Evolutionary conservation across 208 protist species (phyloP), one percentile per base, ranked within the genome.

Genomic region (Crithidia mellificae): DNA sequence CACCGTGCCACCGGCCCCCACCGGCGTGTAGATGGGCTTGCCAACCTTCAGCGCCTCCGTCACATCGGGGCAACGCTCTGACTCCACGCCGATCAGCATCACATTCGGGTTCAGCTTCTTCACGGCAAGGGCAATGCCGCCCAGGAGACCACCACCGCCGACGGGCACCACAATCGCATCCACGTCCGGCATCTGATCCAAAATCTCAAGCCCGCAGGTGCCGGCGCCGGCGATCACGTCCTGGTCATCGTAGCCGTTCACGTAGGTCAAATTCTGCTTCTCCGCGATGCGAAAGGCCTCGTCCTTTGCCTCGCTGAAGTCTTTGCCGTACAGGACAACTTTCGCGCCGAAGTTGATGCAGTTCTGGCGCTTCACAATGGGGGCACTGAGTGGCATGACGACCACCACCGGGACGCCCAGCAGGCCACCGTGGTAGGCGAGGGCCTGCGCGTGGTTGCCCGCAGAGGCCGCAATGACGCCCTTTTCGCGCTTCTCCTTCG

Each of bases 221-320:
- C 93, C 95, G 27, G 84, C 81, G 17, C 93, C 95, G 34, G 84
- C 84, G 63, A 97, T 96, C 63, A 98, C 86, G 25, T 70, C 66
- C 0, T 68, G 67, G 70, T 97, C 77, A 61, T 98, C 89, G 74
- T 90, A 98, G 27, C 90, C 90, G 79, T 98, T 95, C 64, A 98
- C 84, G 80, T 96, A 97, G 47, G 51, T 54, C 63, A 80, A 64
- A 9, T 78, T 72, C 39, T 83, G 63, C 46, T 75, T 46, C 46
- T 73, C 50, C n/a, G 71, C 63, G 14, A 94, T 44, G 32, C 63
- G 50, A 39, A 68, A 25, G 17, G 91, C 87, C 44, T 84, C 64
- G 38, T 71, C 63, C 70, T 91, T 93, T 30, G 90, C 84, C 54
- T 92, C 90, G 30, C 56, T 81, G 58, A 98, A 93, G 80, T 91